Conservation (phyloP, 306 rosid species). For the Cicer judaicum region DNA sequence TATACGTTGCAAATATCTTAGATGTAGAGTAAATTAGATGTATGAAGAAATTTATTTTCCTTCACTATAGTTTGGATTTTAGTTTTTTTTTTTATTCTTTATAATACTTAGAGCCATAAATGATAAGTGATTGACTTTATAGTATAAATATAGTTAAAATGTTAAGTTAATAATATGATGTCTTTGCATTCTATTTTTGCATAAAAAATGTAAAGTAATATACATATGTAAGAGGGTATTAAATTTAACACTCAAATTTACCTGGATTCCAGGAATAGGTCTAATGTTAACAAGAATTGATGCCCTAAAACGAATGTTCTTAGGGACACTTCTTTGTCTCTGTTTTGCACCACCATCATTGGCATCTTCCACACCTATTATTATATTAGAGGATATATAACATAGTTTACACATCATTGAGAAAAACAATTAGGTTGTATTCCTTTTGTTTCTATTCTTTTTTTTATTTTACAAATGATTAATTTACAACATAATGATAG, state of each 20-base stretch:
- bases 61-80: too few relatives aligned
- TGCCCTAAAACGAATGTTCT: slow-evolving; percentile 56
- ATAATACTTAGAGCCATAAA: too few relatives aligned
- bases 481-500: not conserved
- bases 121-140: too few relatives aligned
- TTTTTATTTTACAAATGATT: not conserved
- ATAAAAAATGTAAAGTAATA: not conserved
- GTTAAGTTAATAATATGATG: too few relatives aligned
- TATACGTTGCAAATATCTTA: not conserved
- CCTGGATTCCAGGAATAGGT: slow-evolving; percentile 68
- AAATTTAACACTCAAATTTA: slow-evolving; percentile 23
- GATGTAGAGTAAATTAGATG: not conserved
- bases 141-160: too few relatives aligned
- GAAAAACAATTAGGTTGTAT: not conserved
- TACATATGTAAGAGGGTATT: not conserved
- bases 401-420: not conserved
- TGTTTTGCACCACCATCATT: slow-evolving; percentile 1
- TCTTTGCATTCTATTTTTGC: too few relatives aligned
- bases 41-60: too few relatives aligned
- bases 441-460: not conserved
- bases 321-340: slow-evolving; percentile 7
- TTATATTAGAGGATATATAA: not conserved
- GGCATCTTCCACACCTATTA: slow-evolving; percentile 12
- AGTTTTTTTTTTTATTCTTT: too few relatives aligned
- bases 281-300: slow-evolving; percentile 59